Evolutionary conservation across 2,329 filamentous ascomycete species (phyloP).

Genomic region (Plectosphaerella sp.): DNA sequence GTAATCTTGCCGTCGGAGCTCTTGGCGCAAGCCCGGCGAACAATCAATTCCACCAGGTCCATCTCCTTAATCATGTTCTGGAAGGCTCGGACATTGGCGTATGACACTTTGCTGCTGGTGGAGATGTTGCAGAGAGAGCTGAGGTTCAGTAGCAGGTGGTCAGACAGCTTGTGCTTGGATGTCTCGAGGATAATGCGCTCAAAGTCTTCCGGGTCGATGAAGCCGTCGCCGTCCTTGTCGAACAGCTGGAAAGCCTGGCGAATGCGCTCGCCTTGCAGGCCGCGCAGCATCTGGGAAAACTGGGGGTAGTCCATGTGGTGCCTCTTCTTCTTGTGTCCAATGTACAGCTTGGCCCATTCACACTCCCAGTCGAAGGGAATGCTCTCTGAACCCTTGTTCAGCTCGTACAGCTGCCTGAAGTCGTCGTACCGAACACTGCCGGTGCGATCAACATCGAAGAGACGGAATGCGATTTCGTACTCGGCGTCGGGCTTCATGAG

Average conservation of each 20-base stretch:
- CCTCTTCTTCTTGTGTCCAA: constrained; percentile 79
- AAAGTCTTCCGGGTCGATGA: constrained; percentile 93
- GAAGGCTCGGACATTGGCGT: constrained; percentile 95
- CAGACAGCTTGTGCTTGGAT: constrained; percentile 91
- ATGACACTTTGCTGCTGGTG: constrained; percentile 87
- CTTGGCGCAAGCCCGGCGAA: constrained; percentile 80
- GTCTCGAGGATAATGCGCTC: constrained; percentile 95
- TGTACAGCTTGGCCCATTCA: constrained; percentile 93
- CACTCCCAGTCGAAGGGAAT: constrained; percentile 97
- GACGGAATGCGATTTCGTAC: constrained; percentile 96
- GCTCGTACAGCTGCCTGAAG: constrained; percentile 79
- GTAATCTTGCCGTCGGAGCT: constrained; percentile 91
- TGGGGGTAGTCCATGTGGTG: constrained; percentile 93
- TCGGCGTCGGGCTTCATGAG: constrained; percentile 93
- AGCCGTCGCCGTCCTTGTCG: constrained; percentile 88
- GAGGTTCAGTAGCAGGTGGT: constrained; percentile 88
- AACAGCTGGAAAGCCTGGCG: constrained; percentile 91
- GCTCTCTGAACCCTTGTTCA: constrained; percentile 78
- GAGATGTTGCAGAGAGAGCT: constrained; percentile 94
- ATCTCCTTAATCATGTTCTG: constrained; percentile 98
- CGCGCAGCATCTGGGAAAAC: constrained; percentile 96
- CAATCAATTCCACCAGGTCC: constrained; percentile 92
- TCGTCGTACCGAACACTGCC: constrained; percentile 87
- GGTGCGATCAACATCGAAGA: constrained; percentile 83
- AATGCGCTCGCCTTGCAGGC: constrained; percentile 91